Percentiles rank a stretch among this genome's conserved stretches.
Conservation (phyloP, 2,329 filamentous ascomycete genomes). For the Aspergillus tanneri region DNA sequence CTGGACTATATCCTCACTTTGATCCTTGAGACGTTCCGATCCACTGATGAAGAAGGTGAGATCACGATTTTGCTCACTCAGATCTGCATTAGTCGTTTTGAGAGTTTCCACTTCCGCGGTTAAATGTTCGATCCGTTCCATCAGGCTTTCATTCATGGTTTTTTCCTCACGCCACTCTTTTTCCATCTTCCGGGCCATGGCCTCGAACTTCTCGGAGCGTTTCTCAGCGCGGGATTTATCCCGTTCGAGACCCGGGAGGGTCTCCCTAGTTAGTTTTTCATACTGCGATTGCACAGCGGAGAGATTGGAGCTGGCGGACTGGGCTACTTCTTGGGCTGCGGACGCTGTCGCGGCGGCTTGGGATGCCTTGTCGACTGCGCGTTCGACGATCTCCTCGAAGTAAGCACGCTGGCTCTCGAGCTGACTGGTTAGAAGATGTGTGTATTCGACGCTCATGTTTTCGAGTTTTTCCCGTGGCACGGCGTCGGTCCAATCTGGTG, state of each 20-base stretch:
- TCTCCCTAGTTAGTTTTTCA: slow-evolving; percentile 53
- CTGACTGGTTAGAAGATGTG: slow-evolving; percentile 87
- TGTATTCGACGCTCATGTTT: slow-evolving; percentile 89
- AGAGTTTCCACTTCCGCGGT: slow-evolving; percentile 58
- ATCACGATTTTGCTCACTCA: slow-evolving; percentile 84
- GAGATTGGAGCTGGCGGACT: slow-evolving; percentile 58
- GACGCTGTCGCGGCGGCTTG: slow-evolving; percentile 61
- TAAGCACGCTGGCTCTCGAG: slow-evolving; percentile 90
- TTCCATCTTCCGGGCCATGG: slow-evolving; percentile 71
- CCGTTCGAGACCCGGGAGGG: slow-evolving; percentile 68
- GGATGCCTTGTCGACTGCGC: slow-evolving; percentile 84
- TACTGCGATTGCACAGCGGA: slow-evolving; percentile 59
- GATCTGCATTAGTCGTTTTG: slow-evolving; percentile 63
- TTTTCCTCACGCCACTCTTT: slow-evolving; percentile 84
- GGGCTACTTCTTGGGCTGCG: slow-evolving; percentile 61
- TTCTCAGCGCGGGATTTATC: slow-evolving; percentile 68
- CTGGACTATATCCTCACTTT: slow-evolving; percentile 71
- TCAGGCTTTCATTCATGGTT: slow-evolving; percentile 73
- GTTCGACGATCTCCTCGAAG: slow-evolving; percentile 88
- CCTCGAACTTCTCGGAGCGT: slow-evolving; percentile 69
- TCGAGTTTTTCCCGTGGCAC: slow-evolving; percentile 62
- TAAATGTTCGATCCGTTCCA: slow-evolving; percentile 72
- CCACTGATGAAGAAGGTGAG: slow-evolving; percentile 83
- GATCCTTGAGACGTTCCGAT: slow-evolving; percentile 72
- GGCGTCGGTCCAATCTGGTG: slow-evolving; percentile 46